These are phyloP conservation scores for Boletellus ananas DNA, from an alignment of 768 basidiomycete species.

Conservation along the genomic window DNA sequence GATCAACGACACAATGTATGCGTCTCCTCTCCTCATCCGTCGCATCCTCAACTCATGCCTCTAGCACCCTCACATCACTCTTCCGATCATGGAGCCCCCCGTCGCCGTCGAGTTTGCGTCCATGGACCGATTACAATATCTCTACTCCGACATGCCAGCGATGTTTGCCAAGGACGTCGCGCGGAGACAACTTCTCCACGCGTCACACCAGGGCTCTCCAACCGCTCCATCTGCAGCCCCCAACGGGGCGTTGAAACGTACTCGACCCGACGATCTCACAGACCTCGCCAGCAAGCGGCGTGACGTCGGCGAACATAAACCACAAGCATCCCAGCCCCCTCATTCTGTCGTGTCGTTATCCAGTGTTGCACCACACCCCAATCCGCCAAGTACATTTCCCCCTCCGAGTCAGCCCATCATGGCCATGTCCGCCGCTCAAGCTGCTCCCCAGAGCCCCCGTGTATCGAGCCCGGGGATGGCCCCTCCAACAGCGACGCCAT, in stretches of 20 bases:
- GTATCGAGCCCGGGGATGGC: slow-evolving; percentile 32
- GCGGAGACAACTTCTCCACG: slow-evolving; percentile 36
- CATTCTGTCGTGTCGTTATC: slow-evolving; percentile 16
- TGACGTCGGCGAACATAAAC: slow-evolving; percentile 63
- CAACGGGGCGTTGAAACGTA: slow-evolving; percentile 52
- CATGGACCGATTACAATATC: slow-evolving; percentile 58
- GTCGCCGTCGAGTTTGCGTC: slow-evolving; percentile 48
- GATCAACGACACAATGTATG: slow-evolving; percentile 54
- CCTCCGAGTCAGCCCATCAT: slow-evolving; percentile 18
- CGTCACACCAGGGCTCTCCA: slow-evolving; percentile 25
- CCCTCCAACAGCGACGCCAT: slow-evolving; percentile 22
- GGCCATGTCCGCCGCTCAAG: slow-evolving; percentile 10
- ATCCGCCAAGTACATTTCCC: slow-evolving; percentile 21
- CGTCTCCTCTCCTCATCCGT: slow-evolving; percentile 9
- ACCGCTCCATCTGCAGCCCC: slow-evolving; percentile 14
- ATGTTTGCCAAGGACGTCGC: slow-evolving; percentile 63
- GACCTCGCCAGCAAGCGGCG: slow-evolving; percentile 58
- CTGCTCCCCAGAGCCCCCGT: slow-evolving; percentile 30
- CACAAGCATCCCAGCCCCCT: slow-evolving; percentile 42
- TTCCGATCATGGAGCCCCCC: slow-evolving; percentile 58
- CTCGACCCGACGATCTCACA: slow-evolving; percentile 49
- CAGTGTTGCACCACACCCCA: slow-evolving; percentile 12
- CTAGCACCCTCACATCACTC: slow-evolving; percentile 35
- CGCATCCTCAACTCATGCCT: slow-evolving; percentile 1
- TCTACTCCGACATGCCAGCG: slow-evolving; percentile 58